phyloP scores from a whole-genome alignment of 371 early-diverging fungal species.

The Rhizopus delemar region DNA sequence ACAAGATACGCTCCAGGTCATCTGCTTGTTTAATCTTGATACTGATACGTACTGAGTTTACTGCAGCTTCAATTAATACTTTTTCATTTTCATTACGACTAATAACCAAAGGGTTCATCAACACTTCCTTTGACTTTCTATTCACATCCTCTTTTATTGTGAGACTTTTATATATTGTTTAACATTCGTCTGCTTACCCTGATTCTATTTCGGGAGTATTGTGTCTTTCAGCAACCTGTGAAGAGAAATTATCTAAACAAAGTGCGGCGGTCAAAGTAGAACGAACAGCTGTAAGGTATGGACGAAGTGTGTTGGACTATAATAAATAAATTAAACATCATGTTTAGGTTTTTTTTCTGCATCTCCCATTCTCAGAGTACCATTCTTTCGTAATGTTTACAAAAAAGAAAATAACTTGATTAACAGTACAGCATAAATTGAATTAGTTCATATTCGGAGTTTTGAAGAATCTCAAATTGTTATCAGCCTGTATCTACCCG shows the following conservation, averaged over 20 bases:
- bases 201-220: conserved; percentile 98
- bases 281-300: conserved; percentile 94
- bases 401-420: conserved; percentile 2
- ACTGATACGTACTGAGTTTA: conserved; percentile 92
- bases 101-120: conserved; percentile 81
- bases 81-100: conserved; percentile 94
- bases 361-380: conserved; percentile 5
- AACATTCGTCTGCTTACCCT: conserved; percentile 53
- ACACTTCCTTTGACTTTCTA: conserved; percentile 31
- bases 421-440: not conserved
- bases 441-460: not conserved
- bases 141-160: not conserved
- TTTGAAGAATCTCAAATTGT: not conserved
- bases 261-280: conserved; percentile 92
- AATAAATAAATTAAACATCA: conserved; percentile 1
- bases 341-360: not conserved
- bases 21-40: conserved; percentile 98
- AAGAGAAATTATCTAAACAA: conserved; percentile 95
- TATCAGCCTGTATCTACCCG: too few relatives aligned
- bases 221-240: conserved; percentile 96
- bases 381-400: conserved; percentile 1
- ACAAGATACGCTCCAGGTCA: conserved; percentile 93
- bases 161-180: not conserved
- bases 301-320: conserved; percentile 95
- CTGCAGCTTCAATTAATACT: conserved; percentile 89